These are phyloP conservation scores for Colletotrichum kahawae DNA, from an alignment of 2,329 filamentous ascomycete genomes.

Conservation along the genomic window DNA sequence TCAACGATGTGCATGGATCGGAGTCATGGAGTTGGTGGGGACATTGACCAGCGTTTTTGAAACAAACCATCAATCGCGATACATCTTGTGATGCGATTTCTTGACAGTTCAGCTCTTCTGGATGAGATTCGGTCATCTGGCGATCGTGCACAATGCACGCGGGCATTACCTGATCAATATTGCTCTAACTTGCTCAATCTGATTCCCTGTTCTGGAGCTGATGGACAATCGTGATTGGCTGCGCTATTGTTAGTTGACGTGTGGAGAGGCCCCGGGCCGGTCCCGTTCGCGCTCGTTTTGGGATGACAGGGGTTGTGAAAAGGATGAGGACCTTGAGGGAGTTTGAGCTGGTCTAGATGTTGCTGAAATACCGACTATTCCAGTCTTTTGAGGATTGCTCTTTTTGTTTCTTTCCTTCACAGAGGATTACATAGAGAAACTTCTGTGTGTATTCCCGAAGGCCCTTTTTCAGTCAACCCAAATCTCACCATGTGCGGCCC, in stretches of 20 bases:
- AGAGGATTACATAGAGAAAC: background rate
- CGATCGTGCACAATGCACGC: background rate
- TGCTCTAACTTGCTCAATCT: slow-evolving; percentile 41
- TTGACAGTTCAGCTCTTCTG: background rate
- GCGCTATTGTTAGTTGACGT: background rate
- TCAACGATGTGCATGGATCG: background rate
- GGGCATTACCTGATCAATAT: slow-evolving; percentile 26
- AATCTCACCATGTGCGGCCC: slow-evolving; percentile 48
- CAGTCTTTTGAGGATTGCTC: background rate
- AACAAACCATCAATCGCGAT: background rate
- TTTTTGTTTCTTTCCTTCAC: background rate
- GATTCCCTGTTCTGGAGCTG: slow-evolving; percentile 27
- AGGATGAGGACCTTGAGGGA: slow-evolving; percentile 18
- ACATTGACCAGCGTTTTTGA: background rate
- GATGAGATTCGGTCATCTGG: background rate
- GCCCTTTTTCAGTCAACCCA: background rate
- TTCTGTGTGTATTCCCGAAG: background rate
- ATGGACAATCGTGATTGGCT: slow-evolving; percentile 33
- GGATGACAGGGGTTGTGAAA: slow-evolving; percentile 5
- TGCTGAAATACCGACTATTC: background rate
- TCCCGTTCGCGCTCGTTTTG: slow-evolving; percentile 17
- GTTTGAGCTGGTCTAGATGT: background rate
- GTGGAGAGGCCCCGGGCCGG: slow-evolving; percentile 4
- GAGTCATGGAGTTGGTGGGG: background rate
- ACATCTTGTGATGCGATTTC: background rate